Evolutionary conservation across 2,329 filamentous ascomycete genomes (phyloP).

Genomic region (Arthroderma sp.): DNA sequence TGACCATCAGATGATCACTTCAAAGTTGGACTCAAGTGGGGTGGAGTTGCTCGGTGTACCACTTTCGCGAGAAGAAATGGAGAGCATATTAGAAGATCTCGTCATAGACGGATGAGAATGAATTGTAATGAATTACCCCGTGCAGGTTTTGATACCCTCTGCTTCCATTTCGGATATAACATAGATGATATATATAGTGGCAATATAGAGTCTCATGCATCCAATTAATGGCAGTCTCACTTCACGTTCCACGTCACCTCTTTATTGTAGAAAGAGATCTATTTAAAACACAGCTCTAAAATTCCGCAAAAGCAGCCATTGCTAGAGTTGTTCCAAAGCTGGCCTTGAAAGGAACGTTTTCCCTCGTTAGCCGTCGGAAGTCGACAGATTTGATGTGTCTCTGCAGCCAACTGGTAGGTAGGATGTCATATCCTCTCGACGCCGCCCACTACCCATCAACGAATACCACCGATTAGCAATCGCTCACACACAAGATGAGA

Average conservation of each 20-base stretch:
- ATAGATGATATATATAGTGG: not conserved
- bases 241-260: not conserved
- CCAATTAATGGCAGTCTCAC: not conserved
- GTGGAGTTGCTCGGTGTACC: constrained; percentile 78
- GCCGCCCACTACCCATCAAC: constrained; percentile 30
- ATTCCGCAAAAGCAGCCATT: constrained; percentile 35
- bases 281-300: constrained; percentile 17
- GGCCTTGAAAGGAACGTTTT: constrained; percentile 35
- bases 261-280: not conserved
- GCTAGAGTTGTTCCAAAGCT: constrained; percentile 37
- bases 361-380: constrained; percentile 27
- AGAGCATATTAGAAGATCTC: constrained; percentile 72
- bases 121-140: not conserved
- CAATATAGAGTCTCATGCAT: not conserved
- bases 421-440: constrained; percentile 36
- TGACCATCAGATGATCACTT: constrained; percentile 94
- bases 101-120: constrained; percentile 25
- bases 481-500: too few species aligned
- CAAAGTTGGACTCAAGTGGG: constrained; percentile 70
- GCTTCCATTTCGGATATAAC: not conserved
- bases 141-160: not conserved
- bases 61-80: constrained; percentile 76
- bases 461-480: not conserved
- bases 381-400: constrained; percentile 32
- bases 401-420: constrained; percentile 32